These are phyloP conservation scores for Aaosphaeria pasadenensis DNA, from an alignment of 2,329 filamentous ascomycete species.

Conservation along the genomic window DNA sequence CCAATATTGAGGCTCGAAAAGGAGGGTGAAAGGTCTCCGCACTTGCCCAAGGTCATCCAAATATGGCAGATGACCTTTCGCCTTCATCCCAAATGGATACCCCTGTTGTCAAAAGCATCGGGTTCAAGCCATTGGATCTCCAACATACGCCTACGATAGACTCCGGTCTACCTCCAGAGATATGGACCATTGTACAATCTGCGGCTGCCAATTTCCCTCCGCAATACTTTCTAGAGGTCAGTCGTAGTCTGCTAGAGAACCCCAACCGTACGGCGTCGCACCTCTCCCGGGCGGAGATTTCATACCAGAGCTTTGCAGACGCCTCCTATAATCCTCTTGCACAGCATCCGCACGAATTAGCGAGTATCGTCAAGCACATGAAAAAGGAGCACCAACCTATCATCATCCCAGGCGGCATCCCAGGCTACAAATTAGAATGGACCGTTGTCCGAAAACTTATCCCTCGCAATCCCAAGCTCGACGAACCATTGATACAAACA, in stretches of 20 bases:
- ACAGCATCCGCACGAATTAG: conserved; percentile 33
- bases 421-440: conserved; percentile 50
- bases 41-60: too few species aligned
- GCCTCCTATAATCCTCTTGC: conserved; percentile 31
- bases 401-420: conserved; percentile 20
- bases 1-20: too few species aligned
- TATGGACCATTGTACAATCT: conserved; percentile 37
- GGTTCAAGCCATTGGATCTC: conserved; percentile 25
- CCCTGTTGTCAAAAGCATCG: too few species aligned
- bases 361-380: conserved; percentile 48
- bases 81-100: too few species aligned
- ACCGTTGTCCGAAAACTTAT: conserved; percentile 74
- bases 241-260: conserved; percentile 73
- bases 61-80: too few species aligned
- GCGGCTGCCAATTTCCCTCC: conserved; percentile 61
- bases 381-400: conserved; percentile 38
- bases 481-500: conserved; percentile 75
- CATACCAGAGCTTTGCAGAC: conserved; percentile 52
- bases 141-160: conserved; percentile 14
- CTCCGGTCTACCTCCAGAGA: conserved; percentile 29
- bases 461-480: conserved; percentile 75
- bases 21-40: too few species aligned
- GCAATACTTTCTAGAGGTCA: conserved; percentile 62
- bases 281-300: conserved; percentile 75
- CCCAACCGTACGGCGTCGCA: conserved; percentile 77